These are phyloP conservation scores for Chrysosphaeria jannelii DNA, from an alignment of 2,329 filamentous ascomycete genomes.

Conservation along the genomic window DNA sequence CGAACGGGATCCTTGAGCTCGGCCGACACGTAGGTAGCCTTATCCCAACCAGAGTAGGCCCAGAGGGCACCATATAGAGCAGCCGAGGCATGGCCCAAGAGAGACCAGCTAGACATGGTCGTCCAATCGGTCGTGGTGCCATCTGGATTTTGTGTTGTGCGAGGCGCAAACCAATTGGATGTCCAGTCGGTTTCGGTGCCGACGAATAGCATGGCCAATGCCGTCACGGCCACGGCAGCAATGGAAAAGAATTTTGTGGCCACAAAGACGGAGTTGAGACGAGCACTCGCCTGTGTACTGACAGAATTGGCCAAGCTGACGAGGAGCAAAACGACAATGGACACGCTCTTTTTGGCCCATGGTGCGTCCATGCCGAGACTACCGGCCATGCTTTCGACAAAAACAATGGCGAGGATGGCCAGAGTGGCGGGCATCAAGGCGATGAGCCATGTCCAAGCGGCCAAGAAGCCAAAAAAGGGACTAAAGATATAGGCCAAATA, in stretches of 20 bases:
- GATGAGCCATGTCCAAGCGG: slow-evolving; percentile 34
- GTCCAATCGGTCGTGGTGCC: slow-evolving; percentile 18
- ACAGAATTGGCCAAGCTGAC: slow-evolving; percentile 22
- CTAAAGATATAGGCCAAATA: slow-evolving; percentile 30
- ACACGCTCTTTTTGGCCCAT: slow-evolving; percentile 19
- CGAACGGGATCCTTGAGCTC: slow-evolving; percentile 19
- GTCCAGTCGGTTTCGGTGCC: slow-evolving; percentile 16
- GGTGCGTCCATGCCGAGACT: slow-evolving; percentile 11
- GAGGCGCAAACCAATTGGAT: slow-evolving; percentile 22
- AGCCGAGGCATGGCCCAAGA: slow-evolving; percentile 26
- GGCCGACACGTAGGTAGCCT: slow-evolving; percentile 25
- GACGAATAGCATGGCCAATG: slow-evolving; percentile 16
- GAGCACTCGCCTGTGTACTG: slow-evolving; percentile 22
- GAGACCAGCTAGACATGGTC: slow-evolving; percentile 20
- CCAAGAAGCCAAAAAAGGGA: slow-evolving; percentile 28
- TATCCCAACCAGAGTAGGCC: slow-evolving; percentile 38
- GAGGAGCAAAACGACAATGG: slow-evolving; percentile 15
- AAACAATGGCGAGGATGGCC: slow-evolving; percentile 32
- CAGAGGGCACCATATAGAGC: slow-evolving; percentile 31
- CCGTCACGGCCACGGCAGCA: slow-evolving; percentile 16
- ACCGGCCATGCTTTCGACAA: slow-evolving; percentile 14
- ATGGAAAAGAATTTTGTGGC: slow-evolving; percentile 21
- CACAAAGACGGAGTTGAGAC: slow-evolving; percentile 24
- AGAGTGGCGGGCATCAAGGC: slow-evolving; percentile 32
- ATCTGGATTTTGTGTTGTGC: slow-evolving; percentile 18